Base-by-base conservation (phyloP, 768 basidiomycete species). In the Tylopilus felleus region DNA sequence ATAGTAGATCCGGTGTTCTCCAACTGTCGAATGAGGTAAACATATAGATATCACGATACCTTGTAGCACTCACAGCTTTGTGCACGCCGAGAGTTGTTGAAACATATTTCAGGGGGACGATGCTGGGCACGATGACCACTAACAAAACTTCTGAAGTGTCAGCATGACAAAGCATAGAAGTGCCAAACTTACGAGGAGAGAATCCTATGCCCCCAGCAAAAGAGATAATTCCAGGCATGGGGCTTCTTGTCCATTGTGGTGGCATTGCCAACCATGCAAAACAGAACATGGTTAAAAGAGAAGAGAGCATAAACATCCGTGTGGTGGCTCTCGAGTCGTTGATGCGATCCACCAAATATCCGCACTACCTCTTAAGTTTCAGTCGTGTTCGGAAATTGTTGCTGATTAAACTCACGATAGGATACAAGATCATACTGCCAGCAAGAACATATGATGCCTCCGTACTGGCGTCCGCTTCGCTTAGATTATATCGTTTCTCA, bases 61-160 rank as follows among this genome's bases (percentile, higher is more conserved):
- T 22, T 25, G 35, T 51, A 40, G 17, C 12, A 71, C 84, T 57
- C 71, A 89, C 89, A 64, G 84, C 83, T 66, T 91, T 90, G 64
- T 91, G 88, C 8, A 84, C 82, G 1, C 88, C 89, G 0, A 91
- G 74, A 5, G 86, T 87, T 1, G 90, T 90, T 2, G 86, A 85
- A 42, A 91, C 82, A 66, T 86, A 90, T 65, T 85, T 86, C 19
- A 78, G 59, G 8, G 82, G 79, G 0, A 91, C 86, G 27, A 91
- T 79, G 48, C 77, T 80, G 1, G 89, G 88, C 0, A 90, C 89
- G 31, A 91, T 74, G 16, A 91, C 76, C 8, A 87, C 89, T 12
- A 90, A 75, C 10, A 91, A 71, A 27, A 90, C 88, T 89, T 58
- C 28, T 16, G 5, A 41, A 33, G 36, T 38, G 23, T 62, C 31